These are phyloP conservation scores for Pythium vanterpoolii DNA, from an alignment of 352 stramenopile genomes.

Conservation along the genomic window DNA sequence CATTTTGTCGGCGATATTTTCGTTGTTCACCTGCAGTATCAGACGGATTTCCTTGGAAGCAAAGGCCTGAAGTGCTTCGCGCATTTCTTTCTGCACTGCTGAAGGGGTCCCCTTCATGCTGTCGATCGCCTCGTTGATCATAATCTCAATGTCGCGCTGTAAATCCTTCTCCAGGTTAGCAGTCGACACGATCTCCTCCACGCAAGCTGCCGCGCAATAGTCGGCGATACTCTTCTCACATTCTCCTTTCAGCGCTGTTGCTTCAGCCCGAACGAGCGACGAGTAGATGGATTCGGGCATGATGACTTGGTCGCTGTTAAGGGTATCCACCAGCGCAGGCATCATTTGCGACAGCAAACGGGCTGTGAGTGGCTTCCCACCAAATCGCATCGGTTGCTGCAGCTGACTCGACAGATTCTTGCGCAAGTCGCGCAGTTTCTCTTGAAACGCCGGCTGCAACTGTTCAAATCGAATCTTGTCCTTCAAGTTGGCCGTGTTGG, in stretches of 20 bases:
- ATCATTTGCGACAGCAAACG: constrained; percentile 76
- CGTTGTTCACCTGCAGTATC: constrained; percentile 64
- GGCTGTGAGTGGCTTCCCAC: constrained; percentile 64
- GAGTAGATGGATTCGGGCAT: constrained; percentile 89
- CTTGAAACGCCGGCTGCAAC: constrained; percentile 71
- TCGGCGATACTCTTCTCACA: constrained; percentile 61
- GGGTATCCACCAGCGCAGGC: constrained; percentile 63
- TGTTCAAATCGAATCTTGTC: constrained; percentile 87
- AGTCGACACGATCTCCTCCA: constrained; percentile 59
- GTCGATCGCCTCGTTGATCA: constrained; percentile 54
- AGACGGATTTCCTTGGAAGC: constrained; percentile 69
- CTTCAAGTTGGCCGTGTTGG: constrained; percentile 68
- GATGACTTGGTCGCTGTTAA: constrained; percentile 87
- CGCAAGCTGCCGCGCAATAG: constrained; percentile 59
- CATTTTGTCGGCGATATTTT: constrained; percentile 50
- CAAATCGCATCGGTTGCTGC: constrained; percentile 74
- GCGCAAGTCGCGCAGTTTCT: constrained; percentile 70
- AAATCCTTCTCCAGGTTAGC: constrained; percentile 56
- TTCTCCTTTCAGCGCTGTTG: constrained; percentile 51
- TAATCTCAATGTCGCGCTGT: constrained; percentile 44
- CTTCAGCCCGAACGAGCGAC: constrained; percentile 79
- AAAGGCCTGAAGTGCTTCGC: constrained; percentile 40
- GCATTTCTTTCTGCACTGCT: constrained; percentile 65
- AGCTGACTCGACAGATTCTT: constrained; percentile 69
- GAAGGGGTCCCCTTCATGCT: constrained; percentile 44